phyloP scores from a whole-genome alignment of 2,329 filamentous ascomycete genomes.

The Sporothrix pseudoabietina region DNA sequence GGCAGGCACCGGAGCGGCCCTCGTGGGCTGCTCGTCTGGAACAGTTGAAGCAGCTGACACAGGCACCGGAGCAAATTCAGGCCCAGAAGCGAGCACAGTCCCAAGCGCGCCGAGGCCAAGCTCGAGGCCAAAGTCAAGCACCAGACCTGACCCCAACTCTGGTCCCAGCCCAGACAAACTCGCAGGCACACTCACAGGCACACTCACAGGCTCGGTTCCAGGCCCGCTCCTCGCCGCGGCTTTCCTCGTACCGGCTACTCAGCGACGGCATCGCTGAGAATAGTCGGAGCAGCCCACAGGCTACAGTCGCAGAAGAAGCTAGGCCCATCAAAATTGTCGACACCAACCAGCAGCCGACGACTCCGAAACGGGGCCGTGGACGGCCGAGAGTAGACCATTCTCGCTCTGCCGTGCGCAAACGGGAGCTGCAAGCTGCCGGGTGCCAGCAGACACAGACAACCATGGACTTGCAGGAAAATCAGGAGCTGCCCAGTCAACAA shows the following conservation, averaged over 20 bases:
- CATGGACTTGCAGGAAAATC: background rate
- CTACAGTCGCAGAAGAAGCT: background rate
- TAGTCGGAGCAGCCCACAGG: background rate
- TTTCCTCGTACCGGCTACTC: background rate
- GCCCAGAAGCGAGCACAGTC: background rate
- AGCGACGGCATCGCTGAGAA: background rate
- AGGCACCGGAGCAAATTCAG: background rate
- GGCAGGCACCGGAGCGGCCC: background rate
- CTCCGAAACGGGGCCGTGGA: conserved; percentile 2
- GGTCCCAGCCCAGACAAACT: too few relatives aligned
- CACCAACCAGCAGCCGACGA: background rate
- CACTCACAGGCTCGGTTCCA: background rate
- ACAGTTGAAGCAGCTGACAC: background rate
- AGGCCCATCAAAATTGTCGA: background rate
- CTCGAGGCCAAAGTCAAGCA: too few relatives aligned
- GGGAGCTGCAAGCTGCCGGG: background rate
- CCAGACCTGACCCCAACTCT: too few relatives aligned
- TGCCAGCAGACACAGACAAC: background rate
- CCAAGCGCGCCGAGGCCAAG: too few relatives aligned
- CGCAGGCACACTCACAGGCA: too few relatives aligned
- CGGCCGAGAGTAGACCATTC: background rate
- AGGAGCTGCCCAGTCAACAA: background rate
- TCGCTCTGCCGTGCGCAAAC: background rate
- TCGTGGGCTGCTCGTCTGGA: background rate
- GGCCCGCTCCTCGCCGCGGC: background rate